Percentiles rank a stretch among this genome's conserved stretches.
phyloP scores from a whole-genome alignment of 257 asterid species.

The Rehmannia glutinosa region DNA sequence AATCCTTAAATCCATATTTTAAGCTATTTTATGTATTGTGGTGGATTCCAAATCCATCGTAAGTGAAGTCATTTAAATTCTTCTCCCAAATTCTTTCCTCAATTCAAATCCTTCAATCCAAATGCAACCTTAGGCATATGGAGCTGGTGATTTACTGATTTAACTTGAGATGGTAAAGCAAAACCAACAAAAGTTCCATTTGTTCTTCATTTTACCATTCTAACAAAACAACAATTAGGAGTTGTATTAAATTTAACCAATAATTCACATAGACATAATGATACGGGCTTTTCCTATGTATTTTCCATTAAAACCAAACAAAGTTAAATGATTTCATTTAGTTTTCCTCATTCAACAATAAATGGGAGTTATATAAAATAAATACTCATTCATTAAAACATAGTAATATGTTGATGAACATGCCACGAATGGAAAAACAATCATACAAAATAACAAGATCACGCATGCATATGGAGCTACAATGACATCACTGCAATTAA shows the following conservation, averaged over 20 bases:
- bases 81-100: too few species aligned
- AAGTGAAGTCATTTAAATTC: too few species aligned
- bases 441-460: not conserved
- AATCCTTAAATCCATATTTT: too few species aligned
- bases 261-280: not conserved
- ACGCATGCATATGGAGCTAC: constrained; percentile 6
- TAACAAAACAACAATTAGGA: not conserved
- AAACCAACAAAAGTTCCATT: not conserved
- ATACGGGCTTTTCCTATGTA: not conserved
- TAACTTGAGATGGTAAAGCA: not conserved
- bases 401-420: not conserved
- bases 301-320: not conserved
- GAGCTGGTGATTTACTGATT: not conserved
- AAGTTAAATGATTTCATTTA: not conserved
- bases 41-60: too few species aligned
- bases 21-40: too few species aligned
- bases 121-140: too few species aligned
- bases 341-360: not conserved
- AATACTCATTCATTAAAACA: constrained; percentile 1
- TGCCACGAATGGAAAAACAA: constrained; percentile 11
- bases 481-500: constrained; percentile 7
- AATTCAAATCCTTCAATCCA: not conserved
- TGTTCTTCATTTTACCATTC: not conserved
- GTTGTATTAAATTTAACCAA: not conserved
- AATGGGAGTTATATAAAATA: constrained; percentile 3